These are phyloP conservation scores for Phytophthora fragariaefolia DNA, from an alignment of 352 stramenopile genomes.

Conservation along the genomic window DNA sequence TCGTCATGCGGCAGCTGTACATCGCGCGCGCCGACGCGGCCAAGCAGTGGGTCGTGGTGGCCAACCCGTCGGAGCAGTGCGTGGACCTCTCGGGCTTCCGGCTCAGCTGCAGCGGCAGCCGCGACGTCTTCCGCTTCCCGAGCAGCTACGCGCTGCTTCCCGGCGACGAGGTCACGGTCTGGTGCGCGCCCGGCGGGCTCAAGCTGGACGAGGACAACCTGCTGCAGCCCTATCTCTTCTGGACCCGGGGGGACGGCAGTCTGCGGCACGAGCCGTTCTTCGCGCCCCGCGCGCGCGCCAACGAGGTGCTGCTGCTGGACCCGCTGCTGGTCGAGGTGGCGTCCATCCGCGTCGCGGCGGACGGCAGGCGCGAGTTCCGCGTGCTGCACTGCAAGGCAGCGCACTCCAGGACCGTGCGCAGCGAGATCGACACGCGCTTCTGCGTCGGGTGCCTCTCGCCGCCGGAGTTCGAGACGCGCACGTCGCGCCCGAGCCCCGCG, in stretches of 20 bases:
- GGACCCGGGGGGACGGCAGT: constrained; percentile 66
- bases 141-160: constrained; percentile 67
- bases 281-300: constrained; percentile 30
- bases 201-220: constrained; percentile 81
- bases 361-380: constrained; percentile 78
- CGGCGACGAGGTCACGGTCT: constrained; percentile 85
- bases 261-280: constrained; percentile 75
- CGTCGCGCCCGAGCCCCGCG: constrained; percentile 28
- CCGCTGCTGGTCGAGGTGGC: constrained; percentile 81
- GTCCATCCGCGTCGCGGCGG: constrained; percentile 68
- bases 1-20: constrained; percentile 90
- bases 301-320: constrained; percentile 81
- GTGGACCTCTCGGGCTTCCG: constrained; percentile 78
- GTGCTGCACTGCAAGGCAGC: constrained; percentile 76
- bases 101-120: constrained; percentile 52
- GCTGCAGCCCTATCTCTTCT: constrained; percentile 84
- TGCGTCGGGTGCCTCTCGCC: constrained; percentile 74
- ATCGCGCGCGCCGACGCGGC: constrained; percentile 70
- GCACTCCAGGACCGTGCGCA: constrained; percentile 40
- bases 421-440: constrained; percentile 49
- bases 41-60: constrained; percentile 87
- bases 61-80: constrained; percentile 74
- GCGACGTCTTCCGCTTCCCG: constrained; percentile 71
- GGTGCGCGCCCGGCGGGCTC: constrained; percentile 66
- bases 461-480: constrained; percentile 44